Base-by-base conservation (phyloP, 805 yeast genomes). In the Pichia deserticola region DNA sequence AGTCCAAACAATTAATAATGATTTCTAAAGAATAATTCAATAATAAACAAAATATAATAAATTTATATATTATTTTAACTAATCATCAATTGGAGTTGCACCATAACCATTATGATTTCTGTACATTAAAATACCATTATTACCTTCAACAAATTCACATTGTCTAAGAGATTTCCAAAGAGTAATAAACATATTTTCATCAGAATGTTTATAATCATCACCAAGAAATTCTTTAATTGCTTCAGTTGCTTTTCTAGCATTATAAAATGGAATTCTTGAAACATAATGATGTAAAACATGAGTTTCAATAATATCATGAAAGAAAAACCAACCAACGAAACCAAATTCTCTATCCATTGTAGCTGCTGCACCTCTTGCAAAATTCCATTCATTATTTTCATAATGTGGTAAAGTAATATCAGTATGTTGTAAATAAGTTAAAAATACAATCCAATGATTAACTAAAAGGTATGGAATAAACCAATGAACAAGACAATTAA, bases 91-190 rank as follows among this genome's bases (percentile, higher is more conserved):
- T 32, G 75, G 71, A 47, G 62, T 61, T 42, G 61, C 60, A 60
- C 77, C 77, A 48, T 68, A 57, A 45, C 64, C 63, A 55, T 81
- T 81, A 54, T 70, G 67, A 61, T 81, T 81, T 77, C 86, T 79
- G 62, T 69, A 81, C 86, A 81, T 81, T 66, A 70, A 65, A 55
- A 85, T 80, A 53, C 88, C 88, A 42, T 74, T 71, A 44, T 77
- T 76, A 58, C 84, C 87, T 53, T 81, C 88, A 49, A 84, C 86
- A 56, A 76, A 84, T 67, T 82, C 87, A 67, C 90, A 84, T 52
- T 74, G 54, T 67, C 90, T 78, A 46, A 75, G 68, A 54, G 73
- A 69, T 54, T 76, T 74, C 85, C 85, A 79, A 54, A 79, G 66
- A 29, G 78, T 65, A 29, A 60, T 55, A 79, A 81, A 79, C 84